Evolutionary conservation across 345 rosid species (phyloP), one percentile per base, ranked within the genome.

Genomic region (Nephelium lappaceum): DNA sequence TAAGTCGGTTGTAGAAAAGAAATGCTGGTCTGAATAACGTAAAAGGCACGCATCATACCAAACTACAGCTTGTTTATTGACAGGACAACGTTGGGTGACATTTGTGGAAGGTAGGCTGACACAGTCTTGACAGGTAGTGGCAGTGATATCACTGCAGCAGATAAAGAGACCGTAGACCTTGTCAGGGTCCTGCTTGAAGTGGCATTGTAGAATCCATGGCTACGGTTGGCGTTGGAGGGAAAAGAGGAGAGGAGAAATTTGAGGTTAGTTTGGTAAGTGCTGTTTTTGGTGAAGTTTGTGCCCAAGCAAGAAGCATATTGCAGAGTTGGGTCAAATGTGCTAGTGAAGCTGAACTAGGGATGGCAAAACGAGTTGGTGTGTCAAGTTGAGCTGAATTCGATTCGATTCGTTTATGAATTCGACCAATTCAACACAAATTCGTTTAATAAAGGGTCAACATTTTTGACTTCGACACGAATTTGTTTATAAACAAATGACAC

Each of bases 21-120:
- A 68, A 55, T 74, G 53, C 0, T 3, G 67, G 61, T 85, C 67
- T 3, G 89, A 84, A 78, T 86, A 87, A 10, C 87, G 79, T 38
- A 87, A 0, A 80, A 78, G 75, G 81, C 93, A 89, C 71, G 71
- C 74, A 1, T 88, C 90, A 72, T 80, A 87, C 87, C 84, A 85
- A 31, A 89, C 62, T 2, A 87, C 75, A 3, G 86, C 47, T 43
- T 21, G 71, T 70, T 78, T 86, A 38, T 78, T 70, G 41, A 3
- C 18, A 0, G 89, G 87, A 72, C 93, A 89, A 3, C 6, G 38
- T 5, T 38, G 31, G 8, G 58, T 42, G 23, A 86, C 39, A 0
- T 80, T 66, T 7, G 43, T 55, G 8, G 62, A 60, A 8, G 91
- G 84, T 21, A 24, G 45, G 6, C 1, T 21, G 8, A 88, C 86